phyloP scores from a whole-genome alignment of 2,329 filamentous ascomycete species.

The Eurotiales sp. region DNA sequence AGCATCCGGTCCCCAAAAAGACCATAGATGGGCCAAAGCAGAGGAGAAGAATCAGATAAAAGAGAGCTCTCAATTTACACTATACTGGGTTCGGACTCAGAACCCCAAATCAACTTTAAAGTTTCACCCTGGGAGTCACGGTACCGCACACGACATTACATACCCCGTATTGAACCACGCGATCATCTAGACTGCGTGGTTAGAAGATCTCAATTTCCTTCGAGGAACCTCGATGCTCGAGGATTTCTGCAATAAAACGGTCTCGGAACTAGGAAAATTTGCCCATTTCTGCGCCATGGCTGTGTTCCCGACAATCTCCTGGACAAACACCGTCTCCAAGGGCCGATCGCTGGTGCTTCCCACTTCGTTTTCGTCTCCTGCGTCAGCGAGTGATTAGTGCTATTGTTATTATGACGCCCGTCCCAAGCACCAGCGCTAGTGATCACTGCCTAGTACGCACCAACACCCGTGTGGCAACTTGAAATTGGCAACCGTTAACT shows the following conservation, averaged over 20 bases:
- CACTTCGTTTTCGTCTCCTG: background rate
- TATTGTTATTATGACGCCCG: background rate
- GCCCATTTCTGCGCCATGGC: background rate
- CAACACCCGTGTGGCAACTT: background rate
- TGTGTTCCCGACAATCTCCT: background rate
- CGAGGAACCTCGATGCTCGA: background rate
- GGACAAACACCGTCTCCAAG: background rate
- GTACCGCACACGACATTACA: background rate
- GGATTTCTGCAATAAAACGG: background rate
- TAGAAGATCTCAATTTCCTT: slow-evolving; percentile 7
- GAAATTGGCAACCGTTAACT: background rate
- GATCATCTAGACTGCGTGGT: slow-evolving; percentile 2
- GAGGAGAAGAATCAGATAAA: background rate
- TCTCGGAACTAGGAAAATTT: background rate
- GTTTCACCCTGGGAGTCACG: background rate
- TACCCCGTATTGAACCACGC: background rate
- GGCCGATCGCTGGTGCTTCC: background rate
- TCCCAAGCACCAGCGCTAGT: too few species aligned
- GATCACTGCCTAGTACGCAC: background rate
- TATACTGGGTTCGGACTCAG: too few species aligned
- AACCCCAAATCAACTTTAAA: background rate
- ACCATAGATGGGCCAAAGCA: too few species aligned
- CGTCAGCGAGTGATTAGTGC: background rate
- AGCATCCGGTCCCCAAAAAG: background rate
- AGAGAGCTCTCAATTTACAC: background rate